Evolutionary conservation across 2,329 filamentous ascomycete genomes (phyloP).

Genomic region (Aaosphaeria arxii): DNA sequence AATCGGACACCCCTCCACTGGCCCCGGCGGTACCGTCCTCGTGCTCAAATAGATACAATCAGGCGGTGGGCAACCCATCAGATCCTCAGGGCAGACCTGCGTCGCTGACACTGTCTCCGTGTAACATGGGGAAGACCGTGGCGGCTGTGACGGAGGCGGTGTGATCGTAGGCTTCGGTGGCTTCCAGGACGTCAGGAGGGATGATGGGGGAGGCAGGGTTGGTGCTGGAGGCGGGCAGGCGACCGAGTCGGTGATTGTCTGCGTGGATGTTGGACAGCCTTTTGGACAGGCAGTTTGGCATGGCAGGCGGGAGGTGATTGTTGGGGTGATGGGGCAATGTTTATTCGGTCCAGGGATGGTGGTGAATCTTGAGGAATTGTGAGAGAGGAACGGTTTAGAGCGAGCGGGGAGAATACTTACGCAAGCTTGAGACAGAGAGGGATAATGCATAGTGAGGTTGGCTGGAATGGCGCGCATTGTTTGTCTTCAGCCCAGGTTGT

Average conservation of each 20-base stretch:
- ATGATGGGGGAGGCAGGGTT: neutral
- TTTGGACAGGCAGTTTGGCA: constrained; percentile 10
- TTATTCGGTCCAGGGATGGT: constrained; percentile 9
- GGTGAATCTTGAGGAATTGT: neutral
- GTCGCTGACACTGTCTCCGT: constrained; percentile 6
- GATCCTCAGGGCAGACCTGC: constrained; percentile 10
- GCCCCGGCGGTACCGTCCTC: constrained; percentile 8
- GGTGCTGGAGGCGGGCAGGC: constrained; percentile 2
- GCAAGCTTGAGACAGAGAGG: constrained; percentile 5
- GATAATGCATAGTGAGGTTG: constrained; percentile 6
- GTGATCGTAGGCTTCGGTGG: neutral
- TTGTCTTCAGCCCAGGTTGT: constrained; percentile 4
- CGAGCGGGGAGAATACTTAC: constrained; percentile 1
- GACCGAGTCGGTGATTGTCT: neutral
- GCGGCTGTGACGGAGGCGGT: constrained; percentile 1
- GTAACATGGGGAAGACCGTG: constrained; percentile 6
- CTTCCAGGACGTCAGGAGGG: neutral
- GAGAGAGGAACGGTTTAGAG: neutral
- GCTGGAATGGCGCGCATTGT: constrained; percentile 6
- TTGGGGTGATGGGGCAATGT: constrained; percentile 8
- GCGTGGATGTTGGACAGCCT: constrained; percentile 7
- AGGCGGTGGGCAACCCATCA: constrained; percentile 5
- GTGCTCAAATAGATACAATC: constrained; percentile 13
- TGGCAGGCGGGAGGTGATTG: constrained; percentile 4
- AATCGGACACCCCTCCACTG: constrained; percentile 7